These are phyloP conservation scores for Dicorynia guianensis DNA, from an alignment of 306 rosid species.

Conservation along the genomic window DNA sequence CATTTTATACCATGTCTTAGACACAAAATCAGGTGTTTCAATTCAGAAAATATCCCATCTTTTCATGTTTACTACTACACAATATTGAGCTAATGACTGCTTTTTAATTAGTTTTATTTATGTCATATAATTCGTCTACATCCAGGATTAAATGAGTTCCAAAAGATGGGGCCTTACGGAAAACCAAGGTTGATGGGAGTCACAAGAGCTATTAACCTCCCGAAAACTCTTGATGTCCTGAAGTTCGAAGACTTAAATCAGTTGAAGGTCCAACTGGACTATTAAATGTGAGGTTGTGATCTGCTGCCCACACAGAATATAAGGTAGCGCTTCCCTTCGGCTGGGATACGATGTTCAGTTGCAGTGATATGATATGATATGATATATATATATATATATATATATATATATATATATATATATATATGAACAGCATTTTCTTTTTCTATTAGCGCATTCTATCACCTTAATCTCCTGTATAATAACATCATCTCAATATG, in stretches of 20 bases:
- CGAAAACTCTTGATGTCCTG: slow-evolving; percentile 15
- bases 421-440: too few relatives aligned
- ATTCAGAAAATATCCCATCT: slow-evolving; percentile 1
- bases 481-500: too few relatives aligned
- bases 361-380: slow-evolving; percentile 6
- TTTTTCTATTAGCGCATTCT: too few relatives aligned
- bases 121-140: slow-evolving; percentile 22
- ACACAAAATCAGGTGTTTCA: not conserved
- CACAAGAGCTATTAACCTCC: slow-evolving; percentile 32
- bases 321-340: slow-evolving; percentile 14
- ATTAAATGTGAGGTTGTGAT: slow-evolving; percentile 18
- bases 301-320: slow-evolving; percentile 13
- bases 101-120: not conserved
- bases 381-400: slow-evolving; percentile 2
- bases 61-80: not conserved
- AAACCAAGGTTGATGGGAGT: slow-evolving; percentile 29
- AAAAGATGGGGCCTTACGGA: not conserved
- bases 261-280: slow-evolving; percentile 33
- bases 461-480: too few relatives aligned
- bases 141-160: slow-evolving; percentile 41
- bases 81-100: slow-evolving; percentile 26
- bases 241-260: slow-evolving; percentile 21
- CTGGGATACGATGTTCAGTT: slow-evolving; percentile 21
- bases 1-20: not conserved
- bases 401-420: not conserved